Evolutionary conservation across 202 grass and related monocot genomes (phyloP), one percentile per base, ranked within the genome.

Genomic region (Dendrocalamus latiflorus): DNA sequence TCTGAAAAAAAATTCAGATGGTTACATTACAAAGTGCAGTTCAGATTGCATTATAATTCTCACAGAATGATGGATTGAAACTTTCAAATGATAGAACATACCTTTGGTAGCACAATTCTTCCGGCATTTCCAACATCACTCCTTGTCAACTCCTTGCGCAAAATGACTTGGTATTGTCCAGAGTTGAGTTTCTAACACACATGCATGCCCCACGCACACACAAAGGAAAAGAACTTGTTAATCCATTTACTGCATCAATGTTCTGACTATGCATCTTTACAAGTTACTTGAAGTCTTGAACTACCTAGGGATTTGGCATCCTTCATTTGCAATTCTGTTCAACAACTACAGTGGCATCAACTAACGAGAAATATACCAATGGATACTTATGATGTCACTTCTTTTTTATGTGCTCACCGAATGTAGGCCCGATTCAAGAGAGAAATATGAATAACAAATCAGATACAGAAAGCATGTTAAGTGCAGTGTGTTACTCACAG

Each of bases 21-120:
- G 45, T 72, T 50, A 73, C 12, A 18, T 24, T 38, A 77, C 60
- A 71, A 64, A 85, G 47, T 8, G 49, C 73, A 66, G 72, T 67
- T 77, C 49, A 76, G 18, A 75, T 17, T 70, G 38, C 66, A 49
- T 34, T 41, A 70, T 11, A 42, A 47, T 66, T 67, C 42, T 85
- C 57, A 30, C 20, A 70, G 60, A 71, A 45, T 6, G 25, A 59
- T 36, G 45, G 86, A 72, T 55, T 58, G 16, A 36, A 17, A 73
- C 17, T 64, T 63, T 54, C 22, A 53, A 73, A 16, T 11, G 8
- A 61, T 9, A 33, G 17, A 75, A 85, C 18, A 82, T 88, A 95
- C 95, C 91, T 98, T 98, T 21, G 93, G 95, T 74, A 98, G 81
- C 48, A 95, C 95, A 81, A 98, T 93, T 86, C 95, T 93, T 39